Conservation (phyloP, 495 filamentous ascomycete genomes). For the Penicillium dipodomyicola region DNA sequence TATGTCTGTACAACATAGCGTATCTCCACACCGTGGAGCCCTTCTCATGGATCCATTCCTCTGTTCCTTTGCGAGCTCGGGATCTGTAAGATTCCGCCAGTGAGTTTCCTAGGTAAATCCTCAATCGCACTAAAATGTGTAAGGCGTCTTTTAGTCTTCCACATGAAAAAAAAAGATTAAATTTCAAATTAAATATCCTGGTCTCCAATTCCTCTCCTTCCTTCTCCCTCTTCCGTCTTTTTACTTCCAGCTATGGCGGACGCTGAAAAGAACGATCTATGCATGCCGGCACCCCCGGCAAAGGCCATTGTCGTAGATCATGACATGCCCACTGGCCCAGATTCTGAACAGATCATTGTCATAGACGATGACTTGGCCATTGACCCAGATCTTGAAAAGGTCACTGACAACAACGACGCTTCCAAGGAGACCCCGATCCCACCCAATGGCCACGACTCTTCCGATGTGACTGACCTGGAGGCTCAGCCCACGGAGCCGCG, state of each 20-base stretch:
- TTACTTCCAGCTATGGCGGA: conserved; percentile 14
- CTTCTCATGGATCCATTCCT: not conserved
- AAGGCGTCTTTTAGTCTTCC: conserved; percentile 5
- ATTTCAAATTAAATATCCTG: not conserved
- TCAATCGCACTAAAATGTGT: not conserved
- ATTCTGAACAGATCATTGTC: too few species aligned
- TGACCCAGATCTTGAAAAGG: not conserved
- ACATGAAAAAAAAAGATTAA: conserved; percentile 5
- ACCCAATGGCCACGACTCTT: not conserved
- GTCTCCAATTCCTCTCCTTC: not conserved
- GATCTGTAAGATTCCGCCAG: conserved; percentile 12
- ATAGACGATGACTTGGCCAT: too few species aligned
- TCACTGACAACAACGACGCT: not conserved
- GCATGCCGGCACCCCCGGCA: conserved; percentile 13
- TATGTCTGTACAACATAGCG: conserved; percentile 6
- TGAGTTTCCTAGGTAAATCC: conserved; percentile 1
- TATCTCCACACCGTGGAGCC: conserved; percentile 10
- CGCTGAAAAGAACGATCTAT: conserved; percentile 13
- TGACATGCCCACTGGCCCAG: too few species aligned
- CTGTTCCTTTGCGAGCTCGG: conserved; percentile 5
- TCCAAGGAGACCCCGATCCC: conserved; percentile 3
- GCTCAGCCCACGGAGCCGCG: conserved; percentile 11
- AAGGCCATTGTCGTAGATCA: conserved; percentile 10
- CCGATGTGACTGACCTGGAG: conserved; percentile 13
- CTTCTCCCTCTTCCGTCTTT: conserved; percentile 4